These are phyloP conservation scores for Colletotrichum eleusines DNA, from an alignment of 2,329 filamentous ascomycete genomes.

Conservation along the genomic window DNA sequence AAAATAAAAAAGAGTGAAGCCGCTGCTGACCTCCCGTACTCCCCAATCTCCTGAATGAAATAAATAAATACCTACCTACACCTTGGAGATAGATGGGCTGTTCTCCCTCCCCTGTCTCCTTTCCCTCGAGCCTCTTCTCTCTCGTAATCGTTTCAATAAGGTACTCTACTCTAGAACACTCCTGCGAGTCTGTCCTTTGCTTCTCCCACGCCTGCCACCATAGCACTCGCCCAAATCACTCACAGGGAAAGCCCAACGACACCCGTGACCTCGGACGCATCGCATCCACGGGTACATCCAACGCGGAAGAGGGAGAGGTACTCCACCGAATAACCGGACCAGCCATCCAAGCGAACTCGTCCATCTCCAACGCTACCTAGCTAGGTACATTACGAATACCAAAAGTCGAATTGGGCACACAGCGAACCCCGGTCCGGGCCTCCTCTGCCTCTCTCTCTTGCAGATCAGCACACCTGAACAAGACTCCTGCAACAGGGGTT, in stretches of 20 bases:
- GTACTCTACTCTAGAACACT: too few relatives aligned
- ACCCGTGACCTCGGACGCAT: conserved; percentile 14
- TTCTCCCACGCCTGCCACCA: background rate
- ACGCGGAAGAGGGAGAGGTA: background rate
- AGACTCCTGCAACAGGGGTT: conserved; percentile 31
- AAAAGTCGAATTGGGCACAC: conserved; percentile 22
- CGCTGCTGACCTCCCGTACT: background rate
- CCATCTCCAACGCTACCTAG: conserved; percentile 18
- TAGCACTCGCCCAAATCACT: background rate
- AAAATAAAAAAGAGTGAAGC: too few relatives aligned
- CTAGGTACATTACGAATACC: too few relatives aligned
- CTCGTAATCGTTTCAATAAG: background rate
- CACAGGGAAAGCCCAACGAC: conserved; percentile 3
- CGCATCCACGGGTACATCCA: conserved; percentile 7
- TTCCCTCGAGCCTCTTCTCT: too few relatives aligned
- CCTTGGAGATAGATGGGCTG: background rate
- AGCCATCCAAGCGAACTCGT: conserved; percentile 2
- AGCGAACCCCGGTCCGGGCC: conserved; percentile 20
- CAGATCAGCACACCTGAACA: conserved; percentile 31
- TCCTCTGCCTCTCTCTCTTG: background rate
- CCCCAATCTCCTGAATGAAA: background rate
- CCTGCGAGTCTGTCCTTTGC: background rate
- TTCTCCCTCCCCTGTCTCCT: background rate
- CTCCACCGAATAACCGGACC: conserved; percentile 19
- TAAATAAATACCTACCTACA: too few relatives aligned